A percentile compares a stretch with the other conserved stretches of the same genome.
Conservation (phyloP, 163 green algal species). For the Scenedesmus sp. region DNA sequence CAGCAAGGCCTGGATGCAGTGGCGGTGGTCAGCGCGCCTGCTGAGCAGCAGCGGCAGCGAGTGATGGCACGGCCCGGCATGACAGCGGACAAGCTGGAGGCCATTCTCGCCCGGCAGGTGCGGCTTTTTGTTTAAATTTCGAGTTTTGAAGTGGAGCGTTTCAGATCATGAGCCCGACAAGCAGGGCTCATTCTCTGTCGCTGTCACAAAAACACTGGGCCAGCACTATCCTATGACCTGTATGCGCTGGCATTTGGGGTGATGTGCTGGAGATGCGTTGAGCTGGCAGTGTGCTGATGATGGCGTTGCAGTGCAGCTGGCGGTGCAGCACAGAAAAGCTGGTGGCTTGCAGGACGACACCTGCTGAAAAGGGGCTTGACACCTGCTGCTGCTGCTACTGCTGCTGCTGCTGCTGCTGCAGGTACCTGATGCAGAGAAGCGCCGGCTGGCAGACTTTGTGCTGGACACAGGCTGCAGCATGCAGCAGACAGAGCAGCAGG, state of each 20-base stretch:
- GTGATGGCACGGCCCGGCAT: slow-evolving; percentile 85
- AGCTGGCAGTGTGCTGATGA: no score
- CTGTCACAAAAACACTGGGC: neutral
- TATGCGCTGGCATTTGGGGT: no score
- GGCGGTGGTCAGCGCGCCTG: slow-evolving; percentile 76
- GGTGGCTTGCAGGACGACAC: no score
- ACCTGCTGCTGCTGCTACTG: slow-evolving; percentile 1
- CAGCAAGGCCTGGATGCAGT: slow-evolving; percentile 76
- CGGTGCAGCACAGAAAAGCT: no score
- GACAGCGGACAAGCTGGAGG: slow-evolving; percentile 74
- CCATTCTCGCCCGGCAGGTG: slow-evolving; percentile 70
- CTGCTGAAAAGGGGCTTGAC: neutral
- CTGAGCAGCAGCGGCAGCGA: slow-evolving; percentile 74
- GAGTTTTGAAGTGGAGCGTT: neutral
- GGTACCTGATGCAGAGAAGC: slow-evolving; percentile 76
- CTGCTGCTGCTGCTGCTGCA: slow-evolving; percentile 44
- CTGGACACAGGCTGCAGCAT: slow-evolving; percentile 68
- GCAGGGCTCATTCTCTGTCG: neutral
- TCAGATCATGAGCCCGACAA: neutral
- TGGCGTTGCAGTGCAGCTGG: no score
- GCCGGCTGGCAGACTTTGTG: slow-evolving; percentile 61
- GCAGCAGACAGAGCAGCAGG: slow-evolving; percentile 60
- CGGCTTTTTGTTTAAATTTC: neutral
- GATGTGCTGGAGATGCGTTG: no score
- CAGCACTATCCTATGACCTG: no score